Conservation (phyloP, 257 asterid genomes). For the Voacanga thouarsii region DNA sequence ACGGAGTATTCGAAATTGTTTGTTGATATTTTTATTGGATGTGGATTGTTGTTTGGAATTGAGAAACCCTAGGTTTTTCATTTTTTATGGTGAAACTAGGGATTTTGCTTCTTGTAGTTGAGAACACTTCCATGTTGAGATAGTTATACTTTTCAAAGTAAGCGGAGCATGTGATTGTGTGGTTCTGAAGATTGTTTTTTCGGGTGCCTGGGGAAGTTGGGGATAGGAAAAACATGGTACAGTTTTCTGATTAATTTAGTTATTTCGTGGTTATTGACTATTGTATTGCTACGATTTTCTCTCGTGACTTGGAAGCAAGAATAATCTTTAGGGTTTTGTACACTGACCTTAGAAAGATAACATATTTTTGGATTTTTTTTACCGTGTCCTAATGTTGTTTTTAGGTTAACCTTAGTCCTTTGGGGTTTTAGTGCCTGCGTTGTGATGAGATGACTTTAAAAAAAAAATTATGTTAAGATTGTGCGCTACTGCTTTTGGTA, state of each 20-base stretch:
- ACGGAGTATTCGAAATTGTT: not conserved
- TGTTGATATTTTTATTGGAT: not conserved
- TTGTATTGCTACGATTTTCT: not conserved
- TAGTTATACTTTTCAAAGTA: conserved; percentile 2
- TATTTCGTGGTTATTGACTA: not conserved
- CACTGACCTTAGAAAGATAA: not conserved
- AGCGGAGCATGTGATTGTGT: not conserved
- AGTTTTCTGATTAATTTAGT: not conserved
- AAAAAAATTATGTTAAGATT: not conserved
- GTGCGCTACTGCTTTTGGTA: not conserved
- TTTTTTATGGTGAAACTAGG: not conserved
- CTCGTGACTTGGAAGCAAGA: not conserved
- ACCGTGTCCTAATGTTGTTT: not conserved
- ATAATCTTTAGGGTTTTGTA: not conserved
- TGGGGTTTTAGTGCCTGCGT: not conserved
- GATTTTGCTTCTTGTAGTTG: not conserved
- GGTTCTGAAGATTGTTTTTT: not conserved
- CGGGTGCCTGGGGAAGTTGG: not conserved
- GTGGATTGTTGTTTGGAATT: not conserved
- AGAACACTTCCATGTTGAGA: not conserved
- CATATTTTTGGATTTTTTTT: not conserved
- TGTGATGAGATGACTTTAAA: not conserved
- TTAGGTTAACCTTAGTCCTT: not conserved
- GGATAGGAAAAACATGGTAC: not conserved
- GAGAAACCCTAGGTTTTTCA: conserved; percentile 3